Conservation (phyloP, 169 alveolate genomes). For the Plasmodium gonderi region DNA sequence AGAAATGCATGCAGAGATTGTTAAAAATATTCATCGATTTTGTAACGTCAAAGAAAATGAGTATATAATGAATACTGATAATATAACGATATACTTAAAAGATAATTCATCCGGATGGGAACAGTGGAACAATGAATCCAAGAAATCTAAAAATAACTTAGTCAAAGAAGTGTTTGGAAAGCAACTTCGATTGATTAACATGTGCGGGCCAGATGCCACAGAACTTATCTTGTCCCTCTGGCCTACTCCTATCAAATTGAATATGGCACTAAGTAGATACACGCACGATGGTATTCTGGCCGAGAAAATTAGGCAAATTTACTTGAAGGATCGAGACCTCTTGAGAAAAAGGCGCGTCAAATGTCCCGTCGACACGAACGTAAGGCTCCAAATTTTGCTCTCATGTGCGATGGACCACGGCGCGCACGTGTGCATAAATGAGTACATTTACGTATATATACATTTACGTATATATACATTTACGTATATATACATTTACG, state of each 20-base stretch:
- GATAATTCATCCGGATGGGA: constrained; percentile 77
- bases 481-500: neutral
- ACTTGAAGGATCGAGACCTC: constrained; percentile 23
- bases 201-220: constrained; percentile 87
- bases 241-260: constrained; percentile 87
- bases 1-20: constrained; percentile 72
- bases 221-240: constrained; percentile 82
- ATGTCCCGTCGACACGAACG: constrained; percentile 54
- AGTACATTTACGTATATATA: neutral
- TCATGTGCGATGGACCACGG: neutral
- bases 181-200: constrained; percentile 83
- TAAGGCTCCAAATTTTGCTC: neutral
- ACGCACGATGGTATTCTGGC: constrained; percentile 72
- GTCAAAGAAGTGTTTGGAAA: constrained; percentile 86
- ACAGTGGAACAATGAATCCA: constrained; percentile 82
- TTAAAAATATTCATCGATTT: constrained; percentile 29
- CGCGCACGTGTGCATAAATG: too few species aligned
- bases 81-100: constrained; percentile 35
- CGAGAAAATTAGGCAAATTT: constrained; percentile 50
- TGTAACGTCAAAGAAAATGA: constrained; percentile 13
- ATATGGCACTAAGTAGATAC: constrained; percentile 70
- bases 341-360: constrained; percentile 34
- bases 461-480: neutral
- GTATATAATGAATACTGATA: neutral
- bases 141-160: constrained; percentile 83